A percentile compares a stretch with the other conserved stretches of the same genome.
Conservation (phyloP, 495 filamentous ascomycete species). For the Saxophila tyrrhenica region DNA sequence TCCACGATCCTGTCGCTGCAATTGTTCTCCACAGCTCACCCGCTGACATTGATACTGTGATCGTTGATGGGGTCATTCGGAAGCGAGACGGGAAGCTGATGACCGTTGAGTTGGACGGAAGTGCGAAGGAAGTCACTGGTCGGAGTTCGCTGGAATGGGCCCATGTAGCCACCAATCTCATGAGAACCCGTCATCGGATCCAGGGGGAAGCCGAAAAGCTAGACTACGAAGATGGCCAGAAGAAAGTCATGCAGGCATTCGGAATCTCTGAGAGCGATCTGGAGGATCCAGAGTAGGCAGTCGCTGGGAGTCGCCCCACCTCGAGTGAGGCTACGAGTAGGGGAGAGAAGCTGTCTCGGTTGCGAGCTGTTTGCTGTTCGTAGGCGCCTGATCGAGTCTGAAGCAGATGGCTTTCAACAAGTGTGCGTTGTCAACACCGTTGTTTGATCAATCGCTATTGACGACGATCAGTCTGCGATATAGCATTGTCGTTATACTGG, state of each 20-base stretch:
- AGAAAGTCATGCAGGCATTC: constrained; percentile 1
- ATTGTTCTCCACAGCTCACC: constrained; percentile 40
- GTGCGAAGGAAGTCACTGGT: not conserved
- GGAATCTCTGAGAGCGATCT: not conserved
- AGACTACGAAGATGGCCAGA: not conserved
- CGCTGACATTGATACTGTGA: constrained; percentile 37
- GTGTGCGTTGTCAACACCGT: too few species aligned
- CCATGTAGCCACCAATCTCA: constrained; percentile 1
- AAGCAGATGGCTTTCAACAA: too few species aligned
- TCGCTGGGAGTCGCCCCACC: too few species aligned
- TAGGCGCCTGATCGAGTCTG: not conserved
- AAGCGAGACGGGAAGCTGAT: constrained; percentile 5
- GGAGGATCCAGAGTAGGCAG: not conserved
- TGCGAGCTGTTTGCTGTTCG: too few species aligned
- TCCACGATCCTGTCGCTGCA: constrained; percentile 41
- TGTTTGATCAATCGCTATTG: too few species aligned
- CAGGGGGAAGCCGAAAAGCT: not conserved
- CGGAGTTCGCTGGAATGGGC: not conserved
- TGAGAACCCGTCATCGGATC: not conserved
- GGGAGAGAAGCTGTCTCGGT: too few species aligned
- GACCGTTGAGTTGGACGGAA: not conserved
- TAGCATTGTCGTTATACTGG: too few species aligned
- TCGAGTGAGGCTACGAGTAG: too few species aligned
- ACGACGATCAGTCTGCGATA: too few species aligned
- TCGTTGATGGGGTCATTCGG: constrained; percentile 36